Base-by-base conservation (phyloP, 1,284 basidiomycete species). In the Amylostereum areolatum region DNA sequence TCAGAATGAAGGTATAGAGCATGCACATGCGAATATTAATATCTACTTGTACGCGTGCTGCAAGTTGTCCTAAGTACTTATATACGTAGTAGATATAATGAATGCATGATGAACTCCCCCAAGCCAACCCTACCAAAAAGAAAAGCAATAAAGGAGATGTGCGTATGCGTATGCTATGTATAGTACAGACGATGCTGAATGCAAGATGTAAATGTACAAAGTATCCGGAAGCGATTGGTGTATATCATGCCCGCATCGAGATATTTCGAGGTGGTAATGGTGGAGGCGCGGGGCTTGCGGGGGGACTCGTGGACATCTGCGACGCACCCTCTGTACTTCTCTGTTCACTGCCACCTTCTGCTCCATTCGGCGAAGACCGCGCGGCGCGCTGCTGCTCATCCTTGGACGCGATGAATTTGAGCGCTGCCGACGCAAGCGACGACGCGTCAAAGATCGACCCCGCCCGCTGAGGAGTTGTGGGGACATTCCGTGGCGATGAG, bases 371-470 rank as follows among this genome's bases (percentile, higher is more conserved):
- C 18, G 18, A 18, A 18, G 43, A 43, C 4, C 55, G 47, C 51
- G 65, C 66, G 46, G 51, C 41, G 10, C 69, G 62, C 48, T 60
- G 60, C 51, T 50, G 60, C 32, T 69, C 67, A 61, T 74, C 79
- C 55, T 72, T 76, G 34, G 69, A 68, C 28, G 63, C 79, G 48
- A 84, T 81, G 37, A 69, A 71, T 62, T 80, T 77, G 25, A 83
- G 66, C 9, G 71, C 72, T 25, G 77, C 73, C 28, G 77, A 77
- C 5, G 80, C 78, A 6, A 72, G 63, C 3, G 75, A 67, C 43
- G 30, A 42, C 42, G 51, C 45, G 36, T 58, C 58, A 2, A 58
- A 30, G 35, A 41, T 18, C 18, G 18, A 18, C 18, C 18, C 18
- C 18, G 18, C 18, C 18, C 18, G 18, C 18, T 18, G 18, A 18